Evolutionary conservation across 257 asterid genomes (phyloP), one percentile per base, ranked within the genome.

Genomic region (Forsythia suspensa): DNA sequence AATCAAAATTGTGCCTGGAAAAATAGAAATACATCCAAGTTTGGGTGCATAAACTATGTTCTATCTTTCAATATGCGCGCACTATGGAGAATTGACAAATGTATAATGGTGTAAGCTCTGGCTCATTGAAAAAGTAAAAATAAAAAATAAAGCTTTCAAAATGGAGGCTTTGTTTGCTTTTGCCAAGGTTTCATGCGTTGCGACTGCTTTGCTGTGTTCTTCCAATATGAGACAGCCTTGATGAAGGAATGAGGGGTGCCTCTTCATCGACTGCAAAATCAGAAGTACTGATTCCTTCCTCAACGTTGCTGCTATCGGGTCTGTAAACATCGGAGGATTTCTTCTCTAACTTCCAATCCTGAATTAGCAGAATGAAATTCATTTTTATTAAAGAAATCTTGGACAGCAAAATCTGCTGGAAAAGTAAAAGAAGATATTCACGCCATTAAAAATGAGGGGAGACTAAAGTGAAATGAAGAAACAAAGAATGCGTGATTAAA

Each of bases 271-370:
- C 77, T 0, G 24, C 76, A 61, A 65, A 24, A 80, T 84, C 90
- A 70, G 83, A 73, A 51, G 85, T 71, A 46, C 77, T 80, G 44
- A 84, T 80, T 29, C 76, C 79, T 63, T 72, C 78, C 57, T 75
- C 82, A 10, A 41, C 74, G 20, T 78, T 78, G 68, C 73, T 82
- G 67, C 63, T 79, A 71, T 90, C 90, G 12, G 92, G 85, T 71
- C 36, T 82, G 73, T 74, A 86, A 42, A 92, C 75, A 84, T 92
- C 95, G 29, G 97, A 92, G n/a, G 91, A 87, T 87, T 86, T 90
- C 91, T 90, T 92, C 76, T 90, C 95, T 83, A 92, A 79, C 88
- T 90, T 87, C 77, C 86, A 80, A 68, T 90, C 97, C 97, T 92
- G 91, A 38, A 57, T 52, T 5, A 29, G 67, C 29, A 41, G 18